Conservation (phyloP, 345 rosid species). For the Conringia planisiliqua region DNA sequence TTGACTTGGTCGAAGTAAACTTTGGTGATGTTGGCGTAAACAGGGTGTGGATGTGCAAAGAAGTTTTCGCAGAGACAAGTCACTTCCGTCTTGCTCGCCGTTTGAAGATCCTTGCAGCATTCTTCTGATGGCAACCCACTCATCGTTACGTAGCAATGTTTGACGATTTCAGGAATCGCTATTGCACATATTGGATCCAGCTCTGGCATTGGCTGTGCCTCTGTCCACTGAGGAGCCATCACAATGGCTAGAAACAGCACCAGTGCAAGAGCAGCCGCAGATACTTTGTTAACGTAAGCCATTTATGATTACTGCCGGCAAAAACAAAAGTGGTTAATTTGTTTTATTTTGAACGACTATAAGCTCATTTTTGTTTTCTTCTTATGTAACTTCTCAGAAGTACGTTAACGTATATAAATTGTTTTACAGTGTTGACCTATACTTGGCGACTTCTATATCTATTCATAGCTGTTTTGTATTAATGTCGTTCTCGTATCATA, state of each 20-base stretch:
- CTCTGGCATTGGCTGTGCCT: constrained; percentile 8
- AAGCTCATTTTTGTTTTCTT: neutral
- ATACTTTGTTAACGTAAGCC: constrained; percentile 8
- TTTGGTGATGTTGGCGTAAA: neutral
- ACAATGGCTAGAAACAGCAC: constrained; percentile 4
- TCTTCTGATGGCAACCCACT: neutral
- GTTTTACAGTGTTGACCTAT: neutral
- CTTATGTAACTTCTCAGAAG: neutral
- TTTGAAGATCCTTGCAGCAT: constrained; percentile 19
- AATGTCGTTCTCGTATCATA: too few relatives aligned
- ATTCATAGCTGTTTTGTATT: too few relatives aligned
- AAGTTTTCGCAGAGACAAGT: constrained; percentile 21
- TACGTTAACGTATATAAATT: neutral
- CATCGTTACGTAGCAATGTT: neutral
- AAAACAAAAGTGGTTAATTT: neutral
- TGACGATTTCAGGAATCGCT: constrained; percentile 4
- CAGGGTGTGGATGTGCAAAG: neutral
- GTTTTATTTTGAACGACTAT: neutral
- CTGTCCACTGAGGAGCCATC: neutral
- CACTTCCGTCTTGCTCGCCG: neutral
- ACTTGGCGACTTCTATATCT: too few relatives aligned
- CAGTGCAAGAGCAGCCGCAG: neutral
- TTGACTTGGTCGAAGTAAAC: neutral
- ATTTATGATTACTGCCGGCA: neutral
- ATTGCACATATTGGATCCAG: neutral